Conservation (phyloP, 176 grass and related monocot genomes). For the Eleusine coracana region DNA sequence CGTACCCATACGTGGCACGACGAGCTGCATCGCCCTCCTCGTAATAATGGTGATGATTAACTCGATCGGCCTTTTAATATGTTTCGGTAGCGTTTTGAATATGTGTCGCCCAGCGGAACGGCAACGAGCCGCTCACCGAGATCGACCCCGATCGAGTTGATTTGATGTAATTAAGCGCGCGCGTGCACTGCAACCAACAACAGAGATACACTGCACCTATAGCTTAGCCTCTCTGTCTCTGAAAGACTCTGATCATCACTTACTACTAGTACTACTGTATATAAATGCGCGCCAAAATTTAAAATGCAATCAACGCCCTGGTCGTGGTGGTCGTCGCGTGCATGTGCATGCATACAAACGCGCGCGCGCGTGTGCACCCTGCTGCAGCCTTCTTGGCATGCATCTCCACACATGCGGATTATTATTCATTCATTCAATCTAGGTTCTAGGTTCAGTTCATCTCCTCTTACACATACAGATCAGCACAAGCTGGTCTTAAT, state of each 20-base stretch:
- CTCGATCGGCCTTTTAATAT: neutral
- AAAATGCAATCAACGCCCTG: neutral
- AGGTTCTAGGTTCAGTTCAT: neutral
- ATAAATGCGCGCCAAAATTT: slow-evolving; percentile 1
- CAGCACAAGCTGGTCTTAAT: neutral
- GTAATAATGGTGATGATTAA: neutral
- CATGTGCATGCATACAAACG: neutral
- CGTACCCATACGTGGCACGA: neutral
- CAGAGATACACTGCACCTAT: neutral
- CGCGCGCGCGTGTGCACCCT: too few relatives aligned
- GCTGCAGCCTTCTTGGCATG: too few relatives aligned
- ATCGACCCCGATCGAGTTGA: too few relatives aligned
- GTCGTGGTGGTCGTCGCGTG: too few relatives aligned
- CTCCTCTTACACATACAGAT: neutral
- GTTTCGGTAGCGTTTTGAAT: neutral
- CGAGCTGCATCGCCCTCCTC: neutral
- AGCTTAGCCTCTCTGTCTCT: neutral
- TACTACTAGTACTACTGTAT: neutral
- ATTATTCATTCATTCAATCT: too few relatives aligned
- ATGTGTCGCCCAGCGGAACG: neutral
- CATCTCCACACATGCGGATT: neutral
- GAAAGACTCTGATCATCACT: neutral
- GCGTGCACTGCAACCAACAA: too few relatives aligned
- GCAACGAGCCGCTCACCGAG: neutral
- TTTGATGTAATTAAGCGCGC: too few relatives aligned